Evolutionary conservation across 1,284 basidiomycete species (phyloP), one percentile per base, ranked within the genome.

Genomic region (Chiua sp.): DNA sequence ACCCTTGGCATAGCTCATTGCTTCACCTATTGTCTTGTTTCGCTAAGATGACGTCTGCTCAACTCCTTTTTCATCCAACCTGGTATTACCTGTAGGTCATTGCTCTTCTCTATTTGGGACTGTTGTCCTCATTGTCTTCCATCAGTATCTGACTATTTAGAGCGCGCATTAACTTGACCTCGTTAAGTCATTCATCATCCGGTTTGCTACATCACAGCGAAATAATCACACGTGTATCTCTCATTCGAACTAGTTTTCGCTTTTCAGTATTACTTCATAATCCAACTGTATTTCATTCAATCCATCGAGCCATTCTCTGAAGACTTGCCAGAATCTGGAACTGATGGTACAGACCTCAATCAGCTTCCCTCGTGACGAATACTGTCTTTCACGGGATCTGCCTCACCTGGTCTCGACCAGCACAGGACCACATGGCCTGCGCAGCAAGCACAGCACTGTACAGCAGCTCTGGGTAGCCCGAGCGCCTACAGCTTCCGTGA

Each of bases 401-500:
- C 33, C 37, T 26, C 22, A 16, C 8, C 13, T 26, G 20, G 55
- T 7, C 32, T 37, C 2, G 26, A n/a, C 53, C 33, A 18, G 33
- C 66, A 65, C 70, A 65, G 68, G 64, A 59, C 53, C 5, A 18
- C 53, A 47, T 48, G 44, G 30, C 54, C 22, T 3, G 4, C 57
- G 65, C 57, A 71, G 60, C 64, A 62, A 16, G 20, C 26, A 72
- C 59, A 65, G 70, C 64, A 15, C 11, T 11, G 61, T 65, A 69
- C 64, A 68, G 67, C 68, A 58, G 18, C 12, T 54, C n/a, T 46
- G 51, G 44, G 48, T 51, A 22, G 15, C 35, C 30, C 20, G 32
- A 39, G 35, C 10, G 28, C 52, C 20, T 22, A 15, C 26, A 32
- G 55, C 63, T 55, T 44, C n/a, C 39, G 20, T 42, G 39, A n/a